Evolutionary conservation across 108 stramenopile species (phyloP).

Genomic region (Pseudonitzschia pungens): DNA sequence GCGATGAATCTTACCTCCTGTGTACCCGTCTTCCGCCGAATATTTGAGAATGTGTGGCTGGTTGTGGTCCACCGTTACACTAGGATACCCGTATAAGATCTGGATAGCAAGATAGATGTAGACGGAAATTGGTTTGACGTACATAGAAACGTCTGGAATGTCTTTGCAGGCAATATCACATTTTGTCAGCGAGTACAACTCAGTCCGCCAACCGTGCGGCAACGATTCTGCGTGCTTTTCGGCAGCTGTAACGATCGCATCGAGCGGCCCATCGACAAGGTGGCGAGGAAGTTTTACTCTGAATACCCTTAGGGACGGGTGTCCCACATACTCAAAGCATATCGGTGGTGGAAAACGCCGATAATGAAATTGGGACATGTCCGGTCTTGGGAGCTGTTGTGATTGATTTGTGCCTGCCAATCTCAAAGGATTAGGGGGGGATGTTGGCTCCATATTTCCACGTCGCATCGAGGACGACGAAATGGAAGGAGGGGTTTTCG

Average conservation of each 20-base stretch:
- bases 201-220: conserved; percentile 61
- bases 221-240: conserved; percentile 46
- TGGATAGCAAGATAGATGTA: conserved; percentile 45
- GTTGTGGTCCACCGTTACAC: conserved; percentile 60
- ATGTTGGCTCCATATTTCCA: neutral
- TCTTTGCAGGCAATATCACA: conserved; percentile 71
- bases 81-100: conserved; percentile 36
- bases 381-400: neutral
- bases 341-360: neutral
- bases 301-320: conserved; percentile 55
- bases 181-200: conserved; percentile 75
- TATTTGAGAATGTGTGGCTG: conserved; percentile 85
- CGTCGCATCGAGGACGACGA: neutral
- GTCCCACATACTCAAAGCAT: conserved; percentile 40
- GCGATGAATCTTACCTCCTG: conserved; percentile 38
- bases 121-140: conserved; percentile 48
- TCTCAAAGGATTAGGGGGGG: conserved; percentile 17
- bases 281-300: conserved; percentile 52
- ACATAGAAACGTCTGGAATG: conserved; percentile 52
- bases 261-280: conserved; percentile 40
- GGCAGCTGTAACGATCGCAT: conserved; percentile 55
- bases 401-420: neutral
- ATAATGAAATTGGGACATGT: neutral
- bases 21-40: conserved; percentile 54
- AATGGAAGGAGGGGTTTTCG: conserved; percentile 10